Evolutionary conservation across 2,329 filamentous ascomycete species (phyloP), one percentile per base, ranked within the genome.

Genomic region (Metarhizium rileyi): DNA sequence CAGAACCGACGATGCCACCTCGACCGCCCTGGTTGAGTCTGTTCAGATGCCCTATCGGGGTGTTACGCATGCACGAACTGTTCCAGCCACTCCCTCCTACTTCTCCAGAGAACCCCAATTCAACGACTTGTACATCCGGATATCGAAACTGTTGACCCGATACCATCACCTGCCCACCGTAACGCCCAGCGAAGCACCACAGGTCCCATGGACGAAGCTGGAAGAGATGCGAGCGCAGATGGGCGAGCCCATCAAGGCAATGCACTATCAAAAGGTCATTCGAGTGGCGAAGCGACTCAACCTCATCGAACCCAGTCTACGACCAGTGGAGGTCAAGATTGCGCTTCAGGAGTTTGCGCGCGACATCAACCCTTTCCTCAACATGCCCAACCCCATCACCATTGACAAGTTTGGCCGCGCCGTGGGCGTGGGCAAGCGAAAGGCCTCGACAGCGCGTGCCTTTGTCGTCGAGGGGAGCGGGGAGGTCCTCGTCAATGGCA

Each of bases 391-490:
- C 46, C 77, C 80, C n/a, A 74, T 78, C 20, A 70, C 75, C 3
- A 73, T 96, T 52, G 90, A 97, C 66, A 75, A 78, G 54, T 81
- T 81, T 57, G 93, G 94, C 12, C 78, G 89, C 51, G 83, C 90
- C 12, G 74, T 87, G 48, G 93, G 86, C 2, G 81, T 87, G 45
- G 93, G 93, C 43, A 83, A 84, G 70, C 82, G 93, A 67, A 98
- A 98, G 78, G 81, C 85, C 38, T 91, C 90, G 3, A 81, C 81
- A 23, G 93, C 93, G 1, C 83, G 84, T 50, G 93, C 88, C 9
- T 94, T 83, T 72, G 72, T 98, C 22, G 89, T 98, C 4, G 91
- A 97, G 70, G 93, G 93, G 5, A 89, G 87, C 10, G 94, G 93
- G 14, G 86, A 97, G 69, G 81, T 94, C 14, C 66, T 94, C 57